Conservation (phyloP, 148 eudicot species). For the Linanthus parryae region DNA sequence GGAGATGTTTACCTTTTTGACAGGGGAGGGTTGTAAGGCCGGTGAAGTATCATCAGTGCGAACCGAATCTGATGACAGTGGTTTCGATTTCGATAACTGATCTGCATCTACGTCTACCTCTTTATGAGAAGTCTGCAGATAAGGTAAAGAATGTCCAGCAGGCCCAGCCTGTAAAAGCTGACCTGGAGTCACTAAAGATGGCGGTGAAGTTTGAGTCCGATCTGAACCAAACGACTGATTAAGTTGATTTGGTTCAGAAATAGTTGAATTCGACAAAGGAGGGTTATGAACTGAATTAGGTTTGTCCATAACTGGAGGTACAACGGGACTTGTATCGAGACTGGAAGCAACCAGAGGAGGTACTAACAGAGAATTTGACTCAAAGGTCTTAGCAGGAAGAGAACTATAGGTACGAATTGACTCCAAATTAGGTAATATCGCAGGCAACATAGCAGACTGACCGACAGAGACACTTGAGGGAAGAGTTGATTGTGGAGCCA, state of each 20-base stretch:
- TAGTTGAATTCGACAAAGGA: not conserved
- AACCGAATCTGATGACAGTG: slow-evolving; percentile 15
- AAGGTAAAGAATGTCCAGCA: slow-evolving; percentile 17
- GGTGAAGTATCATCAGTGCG: slow-evolving; percentile 31
- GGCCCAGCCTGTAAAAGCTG: slow-evolving; percentile 47
- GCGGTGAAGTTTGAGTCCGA: not conserved
- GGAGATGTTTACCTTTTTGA: slow-evolving; percentile 22
- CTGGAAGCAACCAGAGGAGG: slow-evolving; percentile 22
- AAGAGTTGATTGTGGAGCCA: slow-evolving; percentile 20
- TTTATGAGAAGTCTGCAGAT: slow-evolving; percentile 26
- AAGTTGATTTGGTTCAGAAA: slow-evolving; percentile 19
- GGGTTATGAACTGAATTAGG: not conserved
- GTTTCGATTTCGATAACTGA: slow-evolving; percentile 23
- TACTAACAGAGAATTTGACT: slow-evolving; percentile 19
- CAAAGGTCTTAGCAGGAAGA: slow-evolving; percentile 19
- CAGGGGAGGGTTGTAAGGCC: slow-evolving; percentile 41
- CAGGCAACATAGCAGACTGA: slow-evolving; percentile 15
- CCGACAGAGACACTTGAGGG: slow-evolving; percentile 16
- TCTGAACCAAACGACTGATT: slow-evolving; percentile 30
- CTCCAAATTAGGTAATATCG: not conserved
- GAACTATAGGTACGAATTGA: slow-evolving; percentile 18
- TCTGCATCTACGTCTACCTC: slow-evolving; percentile 45
- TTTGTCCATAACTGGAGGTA: slow-evolving; percentile 23
- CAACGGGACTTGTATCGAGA: slow-evolving; percentile 19
- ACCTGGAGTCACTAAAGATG: slow-evolving; percentile 46